Base-by-base conservation (phyloP, 192 early-diverging fungal genomes). In the Gryganskiella cystojenkinii region DNA sequence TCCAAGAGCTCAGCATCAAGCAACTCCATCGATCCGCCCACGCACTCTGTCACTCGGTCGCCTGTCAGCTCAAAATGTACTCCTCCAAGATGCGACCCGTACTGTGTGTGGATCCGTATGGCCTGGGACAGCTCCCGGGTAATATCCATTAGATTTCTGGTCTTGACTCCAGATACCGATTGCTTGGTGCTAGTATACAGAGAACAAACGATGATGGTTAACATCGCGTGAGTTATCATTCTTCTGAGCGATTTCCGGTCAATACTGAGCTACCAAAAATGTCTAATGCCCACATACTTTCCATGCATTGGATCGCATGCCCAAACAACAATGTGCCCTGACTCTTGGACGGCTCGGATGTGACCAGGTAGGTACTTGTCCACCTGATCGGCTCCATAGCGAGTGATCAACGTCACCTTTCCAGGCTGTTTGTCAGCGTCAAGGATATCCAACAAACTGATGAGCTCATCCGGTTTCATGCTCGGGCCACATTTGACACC, bases 301-400 rank as follows among this genome's bases (percentile, higher is more conserved):
- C 97, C 97, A 74, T 99, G 97, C 95, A 96, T 97, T 17, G 97
- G 97, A 81, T 99, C 97, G 82, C 91, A 93, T 44, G 86, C 93
- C 97, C 97, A 99, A 7, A 98, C 95, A 2, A 95, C 94, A 71
- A 87, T 84, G 81, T 97, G 95, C 11, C 85, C 86, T 0, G 95
- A 92, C 1, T 72, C 78, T 61, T 92, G 88, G 22, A 99, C 94
- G 8, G 96, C 96, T 49, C 86, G 78, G 63, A 99, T 94, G 68
- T 98, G 96, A 27, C 80, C 90, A 2, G 95, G 94, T 30, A 99
- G 80, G 67, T 86, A 88, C 59, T 92, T 80, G 28, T 84, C 86
- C 17, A 99, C 92, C 73, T 95, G 94, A 61, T 81, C 85, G 14
- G 87, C 88, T 33, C 97, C 97, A 73, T 97, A 99, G 11, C 97